Base-by-base conservation (phyloP, 1,284 basidiomycete genomes). In the Irpex rosettiformis region DNA sequence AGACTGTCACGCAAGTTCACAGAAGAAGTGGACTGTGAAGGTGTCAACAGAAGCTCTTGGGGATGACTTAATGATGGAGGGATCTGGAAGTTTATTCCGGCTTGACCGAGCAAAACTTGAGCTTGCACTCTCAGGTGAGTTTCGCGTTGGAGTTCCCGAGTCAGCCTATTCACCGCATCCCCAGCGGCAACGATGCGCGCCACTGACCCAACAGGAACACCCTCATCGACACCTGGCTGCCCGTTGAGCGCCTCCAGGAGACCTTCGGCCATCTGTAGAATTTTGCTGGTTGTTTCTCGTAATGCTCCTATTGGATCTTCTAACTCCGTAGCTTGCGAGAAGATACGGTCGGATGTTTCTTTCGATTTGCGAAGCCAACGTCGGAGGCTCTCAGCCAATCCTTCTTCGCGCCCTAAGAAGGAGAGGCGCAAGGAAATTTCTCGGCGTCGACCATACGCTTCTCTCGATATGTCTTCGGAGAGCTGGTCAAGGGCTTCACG, bases 391-490 rank as follows among this genome's bases (percentile, higher is more conserved):
- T 86, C 85, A 4, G 77, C 73, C 0, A 88, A 65, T 33, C 76
- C 73, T 69, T 93, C 91, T 67, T 94, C 91, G 24, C 86, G 74
- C 0, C 80, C 78, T 1, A 91, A 75, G 66, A 91, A 77, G 7
- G 82, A 80, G 4, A 95, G 79, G 4, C 92, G 74, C 30, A 93
- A 68, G 0, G 80, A 78, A 1, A 92, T 81, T 69, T 95, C 93
- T 49, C 89, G 75, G 21, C 93, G 76, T 10, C 92, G 79, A 2
- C 91, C 91, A 56, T 85, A 91, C 0, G 83, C 77, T 69, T 94
- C 93, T 24, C 88, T 82, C 22, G 85, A 80, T 52, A 91, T 77
- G 53, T 92, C 88, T 55, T 86, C 84, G 0, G 85, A 85, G 1
- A 93, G 76, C 57, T 91, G 88, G 65, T 94, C 90, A 5, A 93